These are phyloP conservation scores for Chaetomium strumarium DNA, from an alignment of 2,329 filamentous ascomycete species.

Conservation along the genomic window DNA sequence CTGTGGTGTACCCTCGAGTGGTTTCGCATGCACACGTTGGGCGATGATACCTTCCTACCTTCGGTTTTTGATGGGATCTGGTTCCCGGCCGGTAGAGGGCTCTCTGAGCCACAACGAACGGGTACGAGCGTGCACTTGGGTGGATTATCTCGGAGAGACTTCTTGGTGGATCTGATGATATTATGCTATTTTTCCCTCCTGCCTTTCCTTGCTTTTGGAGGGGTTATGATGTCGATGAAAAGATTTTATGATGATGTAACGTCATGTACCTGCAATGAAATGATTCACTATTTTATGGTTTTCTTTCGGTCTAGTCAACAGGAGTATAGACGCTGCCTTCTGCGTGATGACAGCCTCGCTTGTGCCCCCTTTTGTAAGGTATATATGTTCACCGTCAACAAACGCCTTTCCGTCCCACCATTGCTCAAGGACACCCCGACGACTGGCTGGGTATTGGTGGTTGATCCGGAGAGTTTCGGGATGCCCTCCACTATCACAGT, in stretches of 20 bases:
- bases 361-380: too few species aligned
- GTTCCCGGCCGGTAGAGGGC: neutral
- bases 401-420: too few species aligned
- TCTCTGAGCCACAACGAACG: neutral
- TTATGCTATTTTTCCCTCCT: neutral
- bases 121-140: neutral
- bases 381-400: too few species aligned
- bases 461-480: too few species aligned
- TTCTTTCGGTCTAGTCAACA: neutral
- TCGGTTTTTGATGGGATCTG: neutral
- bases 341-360: neutral
- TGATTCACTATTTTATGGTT: neutral
- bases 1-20: neutral
- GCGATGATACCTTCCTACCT: neutral
- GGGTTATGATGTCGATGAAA: constrained; percentile 6
- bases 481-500: too few species aligned
- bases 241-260: constrained; percentile 8
- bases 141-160: neutral
- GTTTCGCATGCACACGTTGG: neutral
- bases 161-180: neutral
- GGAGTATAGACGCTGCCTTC: neutral
- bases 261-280: constrained; percentile 3
- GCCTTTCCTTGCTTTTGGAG: constrained; percentile 4
- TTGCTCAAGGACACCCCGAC: too few species aligned
- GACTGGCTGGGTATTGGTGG: too few species aligned